Evolutionary conservation across 768 basidiomycete genomes (phyloP).

Genomic region (Termitomyces heimii): DNA sequence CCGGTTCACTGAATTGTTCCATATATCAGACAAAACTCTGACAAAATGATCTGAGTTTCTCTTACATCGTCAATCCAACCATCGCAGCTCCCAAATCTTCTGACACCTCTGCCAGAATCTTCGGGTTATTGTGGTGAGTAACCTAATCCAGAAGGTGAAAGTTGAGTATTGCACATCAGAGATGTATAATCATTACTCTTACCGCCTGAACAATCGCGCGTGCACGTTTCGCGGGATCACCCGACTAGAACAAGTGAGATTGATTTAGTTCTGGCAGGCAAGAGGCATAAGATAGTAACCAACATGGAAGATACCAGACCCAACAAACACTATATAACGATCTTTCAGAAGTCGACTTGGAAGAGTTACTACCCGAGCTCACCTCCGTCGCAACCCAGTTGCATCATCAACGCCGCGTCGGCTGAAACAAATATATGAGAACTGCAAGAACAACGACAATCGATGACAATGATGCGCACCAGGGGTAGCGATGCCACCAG

Average conservation of each 20-base stretch:
- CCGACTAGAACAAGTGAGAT: conserved; percentile 47
- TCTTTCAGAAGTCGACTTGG: background rate
- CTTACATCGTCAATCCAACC: conserved; percentile 88
- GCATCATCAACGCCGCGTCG: conserved; percentile 99
- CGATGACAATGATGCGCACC: conserved; percentile 36
- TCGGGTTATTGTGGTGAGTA: conserved; percentile 94
- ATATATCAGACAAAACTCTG: background rate
- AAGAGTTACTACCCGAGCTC: conserved; percentile 19
- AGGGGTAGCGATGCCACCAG: conserved; percentile 89
- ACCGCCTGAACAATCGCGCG: conserved; percentile 96
- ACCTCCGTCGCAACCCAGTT: conserved; percentile 96
- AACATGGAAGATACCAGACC: conserved; percentile 94
- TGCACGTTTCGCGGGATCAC: conserved; percentile 90
- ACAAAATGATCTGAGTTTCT: conserved; percentile 4
- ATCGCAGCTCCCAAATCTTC: conserved; percentile 87
- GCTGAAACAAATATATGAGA: conserved; percentile 34
- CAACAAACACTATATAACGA: conserved; percentile 76
- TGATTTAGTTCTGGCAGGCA: background rate
- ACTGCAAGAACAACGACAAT: background rate
- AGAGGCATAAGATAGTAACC: conserved; percentile 19
- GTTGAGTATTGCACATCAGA: conserved; percentile 6
- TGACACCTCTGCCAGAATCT: conserved; percentile 86
- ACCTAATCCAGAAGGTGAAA: conserved; percentile 36
- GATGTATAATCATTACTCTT: conserved; percentile 11
- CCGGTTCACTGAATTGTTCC: conserved; percentile 40